These are phyloP conservation scores for Trichoderma afroharzianum DNA, from an alignment of 2,329 filamentous ascomycete species.

Conservation along the genomic window DNA sequence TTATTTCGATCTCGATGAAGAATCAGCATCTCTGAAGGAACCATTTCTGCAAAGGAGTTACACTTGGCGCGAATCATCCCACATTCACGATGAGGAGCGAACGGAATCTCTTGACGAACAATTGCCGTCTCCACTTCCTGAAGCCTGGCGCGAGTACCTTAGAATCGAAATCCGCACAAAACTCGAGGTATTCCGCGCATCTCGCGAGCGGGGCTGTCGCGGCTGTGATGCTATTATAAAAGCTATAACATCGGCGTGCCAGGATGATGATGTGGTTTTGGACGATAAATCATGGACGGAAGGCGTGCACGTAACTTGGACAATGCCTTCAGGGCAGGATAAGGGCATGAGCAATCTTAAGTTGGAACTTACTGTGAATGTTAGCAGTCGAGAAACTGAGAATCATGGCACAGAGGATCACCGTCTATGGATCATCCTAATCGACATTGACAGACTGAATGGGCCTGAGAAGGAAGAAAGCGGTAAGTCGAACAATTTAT, in stretches of 20 bases:
- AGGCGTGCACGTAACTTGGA: background rate
- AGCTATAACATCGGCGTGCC: background rate
- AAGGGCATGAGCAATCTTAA: background rate
- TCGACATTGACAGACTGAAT: background rate
- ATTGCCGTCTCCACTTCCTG: background rate
- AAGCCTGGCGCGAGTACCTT: background rate
- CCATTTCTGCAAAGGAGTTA: background rate
- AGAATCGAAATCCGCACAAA: background rate
- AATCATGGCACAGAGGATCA: background rate
- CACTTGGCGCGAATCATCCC: background rate
- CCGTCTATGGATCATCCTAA: background rate
- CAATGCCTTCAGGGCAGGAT: background rate
- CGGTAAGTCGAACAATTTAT: background rate
- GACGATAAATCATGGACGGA: background rate
- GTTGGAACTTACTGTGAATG: background rate
- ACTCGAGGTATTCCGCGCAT: background rate
- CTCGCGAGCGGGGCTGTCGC: background rate
- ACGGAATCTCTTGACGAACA: conserved; percentile 1
- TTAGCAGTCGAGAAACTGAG: background rate
- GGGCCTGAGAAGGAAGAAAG: background rate
- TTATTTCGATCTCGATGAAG: conserved; percentile 12
- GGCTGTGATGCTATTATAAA: background rate
- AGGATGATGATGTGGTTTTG: background rate
- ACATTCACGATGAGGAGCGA: background rate
- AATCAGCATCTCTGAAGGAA: background rate